These are phyloP conservation scores for Mantamonas sphyraenae DNA, from an alignment of 78 protist species.

Conservation along the genomic window DNA sequence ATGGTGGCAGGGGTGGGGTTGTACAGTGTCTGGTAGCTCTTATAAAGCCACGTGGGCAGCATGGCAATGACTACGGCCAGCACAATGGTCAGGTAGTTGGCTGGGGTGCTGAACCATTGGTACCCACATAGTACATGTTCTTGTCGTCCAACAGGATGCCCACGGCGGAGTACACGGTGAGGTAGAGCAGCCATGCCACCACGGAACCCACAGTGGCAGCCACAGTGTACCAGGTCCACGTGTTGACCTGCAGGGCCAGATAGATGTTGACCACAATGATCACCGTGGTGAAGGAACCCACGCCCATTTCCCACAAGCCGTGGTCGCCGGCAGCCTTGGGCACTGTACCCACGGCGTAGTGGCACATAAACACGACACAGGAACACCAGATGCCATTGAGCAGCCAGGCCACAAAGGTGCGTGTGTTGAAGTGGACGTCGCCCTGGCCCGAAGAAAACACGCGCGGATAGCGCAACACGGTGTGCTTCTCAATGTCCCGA, in stretches of 20 bases:
- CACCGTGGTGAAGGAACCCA: constrained; percentile 7
- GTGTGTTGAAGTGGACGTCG: constrained; percentile 15
- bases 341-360: background rate
- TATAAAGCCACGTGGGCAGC: too few relatives aligned
- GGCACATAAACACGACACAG: background rate
- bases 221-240: constrained; percentile 7
- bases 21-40: too few relatives aligned
- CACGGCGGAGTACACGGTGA: background rate
- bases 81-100: background rate
- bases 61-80: background rate
- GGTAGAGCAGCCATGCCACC: background rate
- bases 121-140: too few relatives aligned
- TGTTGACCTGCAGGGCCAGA: constrained; percentile 11
- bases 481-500: constrained; percentile 39
- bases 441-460: constrained; percentile 26
- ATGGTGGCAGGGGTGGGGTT: too few relatives aligned
- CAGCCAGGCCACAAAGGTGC: background rate
- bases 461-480: constrained; percentile 10
- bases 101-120: background rate
- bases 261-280: constrained; percentile 15
- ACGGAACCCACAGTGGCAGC: background rate
- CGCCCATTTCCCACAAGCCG: constrained; percentile 1
- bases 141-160: too few relatives aligned
- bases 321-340: background rate
- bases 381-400: constrained; percentile 13